A percentile compares a stretch with the other conserved stretches of the same genome.
Evolutionary conservation across 768 basidiomycete genomes (phyloP).

Genomic region (Sporobolomyces pararoseus): DNA sequence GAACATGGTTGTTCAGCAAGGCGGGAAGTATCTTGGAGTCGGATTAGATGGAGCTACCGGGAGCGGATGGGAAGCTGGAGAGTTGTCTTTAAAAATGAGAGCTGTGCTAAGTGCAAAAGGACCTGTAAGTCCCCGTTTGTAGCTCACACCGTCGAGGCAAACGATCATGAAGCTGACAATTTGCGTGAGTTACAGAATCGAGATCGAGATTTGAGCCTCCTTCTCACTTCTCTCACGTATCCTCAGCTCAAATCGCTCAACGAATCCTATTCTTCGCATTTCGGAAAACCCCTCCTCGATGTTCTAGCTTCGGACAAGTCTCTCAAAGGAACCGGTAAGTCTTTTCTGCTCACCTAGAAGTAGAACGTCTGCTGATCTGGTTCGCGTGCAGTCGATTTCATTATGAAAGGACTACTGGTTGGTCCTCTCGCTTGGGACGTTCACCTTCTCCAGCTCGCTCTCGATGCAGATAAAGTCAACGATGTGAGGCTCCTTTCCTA

Average conservation of each 20-base stretch:
- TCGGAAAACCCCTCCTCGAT: conserved; percentile 18
- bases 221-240: conserved; percentile 20
- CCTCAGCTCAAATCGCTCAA: conserved; percentile 31
- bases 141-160: neutral
- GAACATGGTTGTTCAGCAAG: conserved; percentile 5
- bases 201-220: conserved; percentile 11
- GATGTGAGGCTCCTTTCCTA: conserved; percentile 17
- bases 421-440: conserved; percentile 37
- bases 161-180: no score
- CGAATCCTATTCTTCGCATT: conserved; percentile 9
- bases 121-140: neutral
- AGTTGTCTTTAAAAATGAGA: conserved; percentile 1
- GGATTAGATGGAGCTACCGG: conserved; percentile 28
- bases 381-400: conserved; percentile 19
- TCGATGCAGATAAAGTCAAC: conserved; percentile 20
- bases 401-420: conserved; percentile 21
- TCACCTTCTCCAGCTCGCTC: conserved; percentile 21
- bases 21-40: conserved; percentile 30
- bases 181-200: conserved; percentile 12
- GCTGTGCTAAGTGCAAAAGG: conserved; percentile 8
- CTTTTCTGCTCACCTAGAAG: neutral
- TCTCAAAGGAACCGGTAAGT: conserved; percentile 33
- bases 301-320: conserved; percentile 14
- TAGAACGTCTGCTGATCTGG: neutral
- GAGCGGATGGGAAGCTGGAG: conserved; percentile 6